These are phyloP conservation scores for Lagenaria siceraria DNA, from an alignment of 306 rosid genomes.

Conservation along the genomic window DNA sequence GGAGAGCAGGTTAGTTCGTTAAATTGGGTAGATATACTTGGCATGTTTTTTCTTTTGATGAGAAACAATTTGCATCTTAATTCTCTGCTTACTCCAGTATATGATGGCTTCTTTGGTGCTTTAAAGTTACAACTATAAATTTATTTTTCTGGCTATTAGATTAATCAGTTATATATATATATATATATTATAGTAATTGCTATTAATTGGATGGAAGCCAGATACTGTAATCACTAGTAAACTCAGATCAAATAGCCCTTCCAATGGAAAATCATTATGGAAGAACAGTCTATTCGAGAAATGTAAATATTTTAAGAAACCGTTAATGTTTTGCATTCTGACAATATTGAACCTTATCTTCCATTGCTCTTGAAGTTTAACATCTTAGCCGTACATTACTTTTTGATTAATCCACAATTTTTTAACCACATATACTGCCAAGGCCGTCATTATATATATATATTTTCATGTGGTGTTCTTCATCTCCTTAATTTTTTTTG, in stretches of 20 bases:
- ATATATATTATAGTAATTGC: background rate
- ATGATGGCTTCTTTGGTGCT: background rate
- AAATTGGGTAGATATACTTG: slow-evolving; percentile 4
- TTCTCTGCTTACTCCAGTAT: background rate
- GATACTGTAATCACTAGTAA: background rate
- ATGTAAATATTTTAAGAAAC: background rate
- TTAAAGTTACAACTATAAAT: background rate
- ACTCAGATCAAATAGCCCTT: background rate
- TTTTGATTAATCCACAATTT: background rate
- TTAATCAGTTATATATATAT: no score
- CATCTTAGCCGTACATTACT: background rate
- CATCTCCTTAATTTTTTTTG: background rate
- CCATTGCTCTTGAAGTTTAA: background rate
- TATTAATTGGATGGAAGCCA: background rate
- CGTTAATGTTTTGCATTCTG: background rate
- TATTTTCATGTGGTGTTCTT: no score
- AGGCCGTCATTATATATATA: no score
- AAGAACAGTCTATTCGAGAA: background rate
- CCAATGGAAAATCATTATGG: background rate
- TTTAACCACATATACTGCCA: background rate
- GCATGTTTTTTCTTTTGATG: no score
- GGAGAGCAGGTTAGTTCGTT: slow-evolving; percentile 76
- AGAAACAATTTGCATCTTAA: background rate
- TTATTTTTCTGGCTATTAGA: no score
- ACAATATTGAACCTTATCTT: background rate